A percentile compares a stretch with the other conserved stretches of the same genome.
These are phyloP conservation scores for Chlorella sp. DNA, from an alignment of 139 green algal species.

Conservation along the genomic window DNA sequence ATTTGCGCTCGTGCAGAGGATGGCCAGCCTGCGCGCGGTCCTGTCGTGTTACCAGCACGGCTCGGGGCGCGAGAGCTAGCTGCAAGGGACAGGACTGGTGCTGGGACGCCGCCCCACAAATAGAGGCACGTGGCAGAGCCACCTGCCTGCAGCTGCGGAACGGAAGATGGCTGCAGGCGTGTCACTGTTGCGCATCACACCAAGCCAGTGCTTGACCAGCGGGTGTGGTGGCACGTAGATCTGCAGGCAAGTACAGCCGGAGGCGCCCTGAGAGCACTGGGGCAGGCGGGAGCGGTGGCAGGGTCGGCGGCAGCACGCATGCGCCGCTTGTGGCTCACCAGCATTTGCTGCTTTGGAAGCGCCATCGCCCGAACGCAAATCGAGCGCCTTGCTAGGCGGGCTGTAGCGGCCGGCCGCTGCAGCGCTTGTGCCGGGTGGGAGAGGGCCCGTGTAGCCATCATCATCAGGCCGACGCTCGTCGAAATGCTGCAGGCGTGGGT, in stretches of 20 bases:
- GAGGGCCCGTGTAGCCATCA: not conserved
- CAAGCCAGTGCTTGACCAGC: conserved; percentile 97
- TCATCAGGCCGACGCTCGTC: not conserved
- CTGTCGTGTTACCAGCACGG: no score
- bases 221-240: conserved; percentile 96
- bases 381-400: no score
- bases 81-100: not conserved
- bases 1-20: no score
- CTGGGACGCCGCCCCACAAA: not conserved
- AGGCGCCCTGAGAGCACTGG: not conserved
- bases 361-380: not conserved
- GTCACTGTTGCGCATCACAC: conserved; percentile 84
- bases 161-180: conserved; percentile 90
- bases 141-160: conserved; percentile 3
- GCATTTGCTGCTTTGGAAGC: conserved; percentile 29
- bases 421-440: not conserved
- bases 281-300: not conserved
- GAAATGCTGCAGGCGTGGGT: not conserved
- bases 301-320: not conserved
- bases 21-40: not conserved
- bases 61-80: not conserved
- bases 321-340: not conserved
- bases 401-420: not conserved
- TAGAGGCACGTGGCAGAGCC: not conserved
- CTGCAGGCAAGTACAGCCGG: conserved; percentile 48